Evolutionary conservation across 192 early-diverging fungal genomes (phyloP).

Genomic region (Podila minutissima): DNA sequence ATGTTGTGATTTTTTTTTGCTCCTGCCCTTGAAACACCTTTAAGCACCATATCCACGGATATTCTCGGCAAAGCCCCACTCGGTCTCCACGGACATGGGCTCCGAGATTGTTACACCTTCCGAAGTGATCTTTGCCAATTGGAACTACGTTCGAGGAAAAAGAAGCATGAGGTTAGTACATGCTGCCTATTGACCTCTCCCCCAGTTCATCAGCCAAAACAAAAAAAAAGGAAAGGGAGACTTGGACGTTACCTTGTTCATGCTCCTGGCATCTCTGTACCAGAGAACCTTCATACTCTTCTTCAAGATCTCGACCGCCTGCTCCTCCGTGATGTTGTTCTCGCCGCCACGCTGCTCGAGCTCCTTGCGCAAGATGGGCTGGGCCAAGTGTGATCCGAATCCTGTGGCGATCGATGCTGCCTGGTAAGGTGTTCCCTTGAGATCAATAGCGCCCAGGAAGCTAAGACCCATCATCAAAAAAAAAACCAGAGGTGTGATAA

Average conservation of each 20-base stretch:
- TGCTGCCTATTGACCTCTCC: too few relatives aligned
- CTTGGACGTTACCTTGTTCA: slow-evolving; percentile 81
- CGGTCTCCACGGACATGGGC: slow-evolving; percentile 87
- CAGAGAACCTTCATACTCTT: slow-evolving; percentile 93
- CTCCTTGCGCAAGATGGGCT: slow-evolving; percentile 91
- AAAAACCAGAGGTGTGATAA: not conserved
- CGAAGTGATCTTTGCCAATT: slow-evolving; percentile 90
- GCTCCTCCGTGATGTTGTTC: slow-evolving; percentile 88
- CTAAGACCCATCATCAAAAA: slow-evolving; percentile 6
- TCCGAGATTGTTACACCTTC: slow-evolving; percentile 86
- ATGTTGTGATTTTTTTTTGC: not conserved
- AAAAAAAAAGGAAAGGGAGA: not conserved
- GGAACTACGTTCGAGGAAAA: slow-evolving; percentile 65
- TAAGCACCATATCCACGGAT: slow-evolving; percentile 83
- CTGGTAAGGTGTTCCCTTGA: slow-evolving; percentile 95
- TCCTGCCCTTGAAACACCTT: not conserved
- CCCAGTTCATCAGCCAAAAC: not conserved
- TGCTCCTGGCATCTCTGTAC: slow-evolving; percentile 92
- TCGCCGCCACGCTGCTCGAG: slow-evolving; percentile 82
- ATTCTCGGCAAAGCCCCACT: slow-evolving; percentile 90
- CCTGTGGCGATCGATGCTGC: slow-evolving; percentile 93
- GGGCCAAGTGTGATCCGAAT: slow-evolving; percentile 89
- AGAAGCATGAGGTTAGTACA: not conserved
- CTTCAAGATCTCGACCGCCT: slow-evolving; percentile 86
- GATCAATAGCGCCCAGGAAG: slow-evolving; percentile 93